Conservation (phyloP, 768 basidiomycete species). For the Lentinula raphanica region DNA sequence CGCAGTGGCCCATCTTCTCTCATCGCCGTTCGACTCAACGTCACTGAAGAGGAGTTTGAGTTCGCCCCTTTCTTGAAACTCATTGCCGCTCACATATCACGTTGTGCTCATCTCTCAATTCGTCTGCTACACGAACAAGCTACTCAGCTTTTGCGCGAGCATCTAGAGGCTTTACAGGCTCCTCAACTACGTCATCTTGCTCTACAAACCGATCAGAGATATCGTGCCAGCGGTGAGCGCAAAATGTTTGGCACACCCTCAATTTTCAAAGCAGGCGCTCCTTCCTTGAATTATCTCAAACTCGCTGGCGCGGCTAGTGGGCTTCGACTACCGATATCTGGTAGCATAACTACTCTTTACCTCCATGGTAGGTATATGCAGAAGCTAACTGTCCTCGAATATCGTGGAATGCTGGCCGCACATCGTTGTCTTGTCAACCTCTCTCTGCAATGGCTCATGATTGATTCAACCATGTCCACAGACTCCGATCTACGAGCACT, state of each 20-base stretch:
- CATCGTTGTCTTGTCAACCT: slow-evolving; percentile 34
- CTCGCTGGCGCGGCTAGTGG: slow-evolving; percentile 36
- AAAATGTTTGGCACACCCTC: slow-evolving; percentile 22
- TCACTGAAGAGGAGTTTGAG: slow-evolving; percentile 19
- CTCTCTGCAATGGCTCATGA: slow-evolving; percentile 29
- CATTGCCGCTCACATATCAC: slow-evolving; percentile 28
- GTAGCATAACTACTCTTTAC: slow-evolving; percentile 33
- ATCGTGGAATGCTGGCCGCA: slow-evolving; percentile 28
- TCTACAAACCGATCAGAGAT: slow-evolving; percentile 21
- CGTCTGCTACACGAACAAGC: slow-evolving; percentile 17
- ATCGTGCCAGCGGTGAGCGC: slow-evolving; percentile 4
- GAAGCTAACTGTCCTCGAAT: slow-evolving; percentile 29
- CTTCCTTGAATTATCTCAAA: slow-evolving; percentile 34
- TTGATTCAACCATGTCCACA: slow-evolving; percentile 19
- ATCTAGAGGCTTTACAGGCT: slow-evolving; percentile 21
- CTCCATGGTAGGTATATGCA: slow-evolving; percentile 35
- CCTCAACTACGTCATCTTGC: slow-evolving; percentile 36
- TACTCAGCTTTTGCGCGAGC: slow-evolving; percentile 20
- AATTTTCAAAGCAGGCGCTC: slow-evolving; percentile 29
- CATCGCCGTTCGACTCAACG: slow-evolving; percentile 31
- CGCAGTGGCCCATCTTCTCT: slow-evolving; percentile 29
- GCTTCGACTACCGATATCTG: slow-evolving; percentile 30
- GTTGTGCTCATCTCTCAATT: slow-evolving; percentile 38
- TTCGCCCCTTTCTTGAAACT: slow-evolving; percentile 24
- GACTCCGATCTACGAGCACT: slow-evolving; percentile 16